Conservation (phyloP, 805 yeast species). For the Sugiyamaella chiloensis region DNA sequence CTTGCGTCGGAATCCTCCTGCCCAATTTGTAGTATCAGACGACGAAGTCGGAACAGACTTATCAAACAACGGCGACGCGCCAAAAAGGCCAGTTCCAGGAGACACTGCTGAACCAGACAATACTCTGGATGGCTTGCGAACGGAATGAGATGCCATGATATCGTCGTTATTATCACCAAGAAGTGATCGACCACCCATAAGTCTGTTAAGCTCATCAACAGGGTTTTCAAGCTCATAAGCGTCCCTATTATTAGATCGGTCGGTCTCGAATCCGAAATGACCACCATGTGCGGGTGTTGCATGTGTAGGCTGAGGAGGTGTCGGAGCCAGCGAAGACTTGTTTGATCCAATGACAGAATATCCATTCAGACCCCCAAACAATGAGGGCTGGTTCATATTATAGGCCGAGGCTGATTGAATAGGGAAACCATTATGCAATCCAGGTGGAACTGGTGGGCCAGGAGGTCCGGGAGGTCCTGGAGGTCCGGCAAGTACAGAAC, state of each 20-base stretch:
- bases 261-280: neutral
- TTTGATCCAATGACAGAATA: neutral
- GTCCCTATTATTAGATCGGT: neutral
- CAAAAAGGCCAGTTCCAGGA: constrained; percentile 1
- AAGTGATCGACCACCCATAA: constrained; percentile 20
- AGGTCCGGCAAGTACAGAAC: too few species aligned
- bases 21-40: neutral
- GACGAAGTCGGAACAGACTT: neutral
- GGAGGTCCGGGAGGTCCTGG: too few species aligned
- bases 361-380: neutral
- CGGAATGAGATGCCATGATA: neutral
- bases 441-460: neutral
- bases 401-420: neutral
- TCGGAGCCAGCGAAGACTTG: neutral
- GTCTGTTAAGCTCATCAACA: constrained; percentile 21
- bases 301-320: neutral
- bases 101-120: neutral
- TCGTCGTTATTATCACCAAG: constrained; percentile 18
- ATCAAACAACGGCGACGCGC: neutral
- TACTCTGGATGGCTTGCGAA: neutral
- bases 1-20: neutral
- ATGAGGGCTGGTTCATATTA: neutral
- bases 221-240: constrained; percentile 16
- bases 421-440: neutral
- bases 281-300: neutral